Base-by-base conservation (phyloP, 768 basidiomycete species). In the Lactarius trivialis region DNA sequence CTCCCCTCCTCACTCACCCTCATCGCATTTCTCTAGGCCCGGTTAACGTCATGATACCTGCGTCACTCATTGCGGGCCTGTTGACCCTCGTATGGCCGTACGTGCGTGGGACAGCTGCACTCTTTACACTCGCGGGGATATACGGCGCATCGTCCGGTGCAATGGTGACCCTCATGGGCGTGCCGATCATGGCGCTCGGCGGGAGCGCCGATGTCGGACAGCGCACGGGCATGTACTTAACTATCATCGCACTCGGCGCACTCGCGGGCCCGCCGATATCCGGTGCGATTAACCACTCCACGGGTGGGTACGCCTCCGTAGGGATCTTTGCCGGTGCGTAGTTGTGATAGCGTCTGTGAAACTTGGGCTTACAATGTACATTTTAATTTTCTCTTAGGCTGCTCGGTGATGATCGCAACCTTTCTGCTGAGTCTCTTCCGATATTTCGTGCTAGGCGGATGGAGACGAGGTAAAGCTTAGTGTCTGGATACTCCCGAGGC, bases 51-150 rank as follows among this genome's bases (percentile, higher is more conserved):
- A 85, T 91, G 77, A 80, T 79, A 17, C 85, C 88, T 0, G 82
- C 84, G 39, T 85, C 82, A 0, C 60, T 78, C 17, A 48, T 81
- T 1, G 82, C 85, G 0, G 86, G 80, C 0, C 86, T 83, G 33
- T 68, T 85, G 48, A 89, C 89, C 0, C 84, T 83, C 65, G 76
- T 76, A 4, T 93, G 91, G 91, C 90, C 90, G 1, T 85, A 82
- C 69, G 79, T 79, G 0, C 72, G 68, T 41, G 77, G 70, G 33
- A 67, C 80, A 57, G 74, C 71, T 0, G 74, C 77, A 0, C 74
- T 85, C 33, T 76, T 88, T 3, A 80, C 73, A 7, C 69, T 91
- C 41, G 77, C 82, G 0, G 68, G 88, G 8, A 63, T 85, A 9
- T 91, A 90, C 67, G 89, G 89, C 0, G 78, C 87, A 56, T 74